Conservation (phyloP, 1,284 basidiomycete genomes). For the Microbotryum silenes-acaulis region DNA sequence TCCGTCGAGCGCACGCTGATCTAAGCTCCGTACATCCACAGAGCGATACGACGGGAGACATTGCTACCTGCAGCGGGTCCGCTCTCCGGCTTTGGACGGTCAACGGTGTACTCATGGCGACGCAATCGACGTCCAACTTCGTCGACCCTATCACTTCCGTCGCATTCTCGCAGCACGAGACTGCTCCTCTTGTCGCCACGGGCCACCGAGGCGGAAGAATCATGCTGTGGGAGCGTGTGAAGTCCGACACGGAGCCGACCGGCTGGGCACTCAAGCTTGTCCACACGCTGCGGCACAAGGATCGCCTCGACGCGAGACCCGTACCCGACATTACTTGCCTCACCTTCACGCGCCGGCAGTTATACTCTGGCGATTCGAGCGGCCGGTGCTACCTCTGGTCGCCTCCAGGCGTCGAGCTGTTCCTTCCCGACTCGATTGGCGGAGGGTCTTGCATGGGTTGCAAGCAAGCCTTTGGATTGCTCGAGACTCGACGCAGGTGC, state of each 20-base stretch:
- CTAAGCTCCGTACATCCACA: slow-evolving; percentile 37
- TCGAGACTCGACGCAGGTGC: slow-evolving; percentile 11
- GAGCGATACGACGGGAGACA: slow-evolving; percentile 52
- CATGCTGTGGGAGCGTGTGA: slow-evolving; percentile 4
- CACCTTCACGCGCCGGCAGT: slow-evolving; percentile 3
- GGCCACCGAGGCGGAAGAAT: slow-evolving; percentile 8
- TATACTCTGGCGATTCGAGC: slow-evolving; percentile 5
- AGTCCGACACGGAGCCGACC: not conserved
- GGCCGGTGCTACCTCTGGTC: slow-evolving; percentile 1
- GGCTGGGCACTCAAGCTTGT: slow-evolving; percentile 8
- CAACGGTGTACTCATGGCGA: slow-evolving; percentile 49
- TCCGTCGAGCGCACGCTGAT: not conserved
- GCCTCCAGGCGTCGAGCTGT: slow-evolving; percentile 10
- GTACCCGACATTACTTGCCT: slow-evolving; percentile 5
- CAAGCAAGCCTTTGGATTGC: slow-evolving; percentile 1
- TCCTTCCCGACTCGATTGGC: slow-evolving; percentile 3
- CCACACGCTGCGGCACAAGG: slow-evolving; percentile 2
- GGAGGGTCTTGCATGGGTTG: slow-evolving; percentile 8
- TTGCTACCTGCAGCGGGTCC: slow-evolving; percentile 65
- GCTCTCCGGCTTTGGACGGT: slow-evolving; percentile 69
- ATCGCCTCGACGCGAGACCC: slow-evolving; percentile 5
- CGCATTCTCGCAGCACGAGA: slow-evolving; percentile 13
- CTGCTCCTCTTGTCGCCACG: slow-evolving; percentile 8
- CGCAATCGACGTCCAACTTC: slow-evolving; percentile 1
- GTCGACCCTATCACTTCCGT: slow-evolving; percentile 7